Conservation (phyloP, 148 eudicot species). For the Chenopodium suecicum region DNA sequence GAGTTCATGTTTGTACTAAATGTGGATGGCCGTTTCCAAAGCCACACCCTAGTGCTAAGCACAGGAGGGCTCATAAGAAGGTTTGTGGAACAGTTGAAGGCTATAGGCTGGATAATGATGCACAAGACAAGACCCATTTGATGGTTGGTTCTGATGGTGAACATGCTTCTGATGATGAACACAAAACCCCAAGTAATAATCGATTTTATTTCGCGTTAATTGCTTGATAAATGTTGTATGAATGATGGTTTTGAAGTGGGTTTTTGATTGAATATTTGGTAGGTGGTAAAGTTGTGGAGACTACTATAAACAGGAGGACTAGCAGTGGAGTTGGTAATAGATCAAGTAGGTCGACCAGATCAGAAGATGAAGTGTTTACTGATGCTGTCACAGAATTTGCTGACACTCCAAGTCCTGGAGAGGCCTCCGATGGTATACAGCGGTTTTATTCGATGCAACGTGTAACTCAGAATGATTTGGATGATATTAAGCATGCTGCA, state of each 20-base stretch:
- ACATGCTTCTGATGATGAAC: slow-evolving; percentile 46
- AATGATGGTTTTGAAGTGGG: slow-evolving; percentile 12
- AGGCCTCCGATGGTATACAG: slow-evolving; percentile 26
- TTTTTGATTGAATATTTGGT: slow-evolving; percentile 24
- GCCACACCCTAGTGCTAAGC: slow-evolving; percentile 70
- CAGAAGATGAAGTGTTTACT: slow-evolving; percentile 71
- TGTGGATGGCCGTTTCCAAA: slow-evolving; percentile 89
- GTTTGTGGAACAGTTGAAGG: slow-evolving; percentile 77
- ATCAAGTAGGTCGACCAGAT: slow-evolving; percentile 52
- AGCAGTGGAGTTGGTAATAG: slow-evolving; percentile 48
- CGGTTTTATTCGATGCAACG: slow-evolving; percentile 34
- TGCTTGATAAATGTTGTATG: slow-evolving; percentile 5
- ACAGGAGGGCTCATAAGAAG: slow-evolving; percentile 76
- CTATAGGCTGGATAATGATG: slow-evolving; percentile 33
- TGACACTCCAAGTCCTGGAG: slow-evolving; percentile 37
- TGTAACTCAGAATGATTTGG: slow-evolving; percentile 23
- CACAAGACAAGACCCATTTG: slow-evolving; percentile 24
- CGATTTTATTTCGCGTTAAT: not conserved
- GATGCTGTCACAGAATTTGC: slow-evolving; percentile 67
- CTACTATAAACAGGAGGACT: slow-evolving; percentile 35
- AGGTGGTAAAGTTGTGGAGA: slow-evolving; percentile 53
- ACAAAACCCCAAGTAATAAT: slow-evolving; percentile 44
- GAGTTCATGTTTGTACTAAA: slow-evolving; percentile 52
- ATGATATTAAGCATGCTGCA: not conserved
- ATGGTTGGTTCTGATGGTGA: slow-evolving; percentile 51